Evolutionary conservation across 106 monocot genomes (phyloP), one percentile per base, ranked within the genome.

Genomic region (Dendrobium nobile): DNA sequence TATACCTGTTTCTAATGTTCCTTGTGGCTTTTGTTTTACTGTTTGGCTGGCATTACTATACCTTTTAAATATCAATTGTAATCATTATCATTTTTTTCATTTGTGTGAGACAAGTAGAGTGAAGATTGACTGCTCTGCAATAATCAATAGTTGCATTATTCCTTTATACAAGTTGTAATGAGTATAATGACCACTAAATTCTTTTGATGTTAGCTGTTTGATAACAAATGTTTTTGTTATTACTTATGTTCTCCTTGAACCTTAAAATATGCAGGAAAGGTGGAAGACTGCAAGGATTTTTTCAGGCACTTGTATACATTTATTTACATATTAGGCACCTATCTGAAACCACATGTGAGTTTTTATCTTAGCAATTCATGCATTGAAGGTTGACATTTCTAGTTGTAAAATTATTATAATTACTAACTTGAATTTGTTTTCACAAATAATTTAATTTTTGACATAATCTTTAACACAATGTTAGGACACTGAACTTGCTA

Each of bases 341-440:
- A 94, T 80, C 81, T 97, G 73, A 97, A 97, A 79, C 97, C 97
- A 75, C 97, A 97, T 89, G 97, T 97, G 83, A 92, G 92, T 88
- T 79, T 75, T 16, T 68, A 56, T 42, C 37, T 68, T 43, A 47
- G 27, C 27, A 47, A 48, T 75, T 5, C 33, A 18, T 73, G 31
- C 13, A 47, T 26, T 76, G 22, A 76, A 24, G 47, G 16, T 76
- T 76, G 47, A 76, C 48, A 48, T 76, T 47, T 47, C 9, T 5
- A 26, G 7, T n/a, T 44, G 43, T 74, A 37, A 70, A 28, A 17
- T 19, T 74, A 74, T 19, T 41, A 4, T 74, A 44, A 20, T 19
- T 43, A 74, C 20, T n/a, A 43, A 19, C 43, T 42, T 42, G 20
- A 44, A 74, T 42, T 74, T 42, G 18, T 37, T 9, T 74, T 31